These are phyloP conservation scores for Pichia kluyveri DNA, from an alignment of 805 yeast species.

Conservation along the genomic window DNA sequence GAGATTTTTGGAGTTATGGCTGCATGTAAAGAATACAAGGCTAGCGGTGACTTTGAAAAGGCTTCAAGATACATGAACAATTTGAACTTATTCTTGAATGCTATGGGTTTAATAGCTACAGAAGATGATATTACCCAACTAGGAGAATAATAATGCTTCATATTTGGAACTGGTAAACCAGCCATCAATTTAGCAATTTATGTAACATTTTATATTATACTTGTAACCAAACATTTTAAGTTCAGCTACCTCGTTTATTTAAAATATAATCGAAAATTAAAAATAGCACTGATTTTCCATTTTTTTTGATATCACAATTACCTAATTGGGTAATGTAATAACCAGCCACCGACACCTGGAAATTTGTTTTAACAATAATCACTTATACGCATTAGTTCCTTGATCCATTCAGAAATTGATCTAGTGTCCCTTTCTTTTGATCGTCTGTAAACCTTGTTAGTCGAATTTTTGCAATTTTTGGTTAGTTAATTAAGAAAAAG, in stretches of 20 bases:
- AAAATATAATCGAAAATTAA: background rate
- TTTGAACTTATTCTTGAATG: conserved; percentile 86
- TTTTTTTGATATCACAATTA: background rate
- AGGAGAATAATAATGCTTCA: background rate
- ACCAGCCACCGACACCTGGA: background rate
- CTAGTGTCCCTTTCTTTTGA: no score
- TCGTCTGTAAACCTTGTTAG: background rate
- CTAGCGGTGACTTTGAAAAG: conserved; percentile 33
- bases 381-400: no score
- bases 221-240: background rate
- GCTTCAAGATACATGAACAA: conserved; percentile 54
- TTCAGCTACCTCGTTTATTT: background rate
- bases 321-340: background rate
- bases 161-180: background rate
- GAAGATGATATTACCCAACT: conserved; percentile 83
- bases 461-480: no score
- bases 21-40: conserved; percentile 48
- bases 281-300: background rate
- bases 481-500: no score
- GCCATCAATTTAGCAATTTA: background rate
- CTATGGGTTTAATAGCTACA: conserved; percentile 91
- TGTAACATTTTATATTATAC: background rate
- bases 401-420: no score
- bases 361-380: no score
- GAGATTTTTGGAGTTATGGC: conserved; percentile 84